Base-by-base conservation (phyloP, 768 basidiomycete genomes). In the Mycena vitilis region DNA sequence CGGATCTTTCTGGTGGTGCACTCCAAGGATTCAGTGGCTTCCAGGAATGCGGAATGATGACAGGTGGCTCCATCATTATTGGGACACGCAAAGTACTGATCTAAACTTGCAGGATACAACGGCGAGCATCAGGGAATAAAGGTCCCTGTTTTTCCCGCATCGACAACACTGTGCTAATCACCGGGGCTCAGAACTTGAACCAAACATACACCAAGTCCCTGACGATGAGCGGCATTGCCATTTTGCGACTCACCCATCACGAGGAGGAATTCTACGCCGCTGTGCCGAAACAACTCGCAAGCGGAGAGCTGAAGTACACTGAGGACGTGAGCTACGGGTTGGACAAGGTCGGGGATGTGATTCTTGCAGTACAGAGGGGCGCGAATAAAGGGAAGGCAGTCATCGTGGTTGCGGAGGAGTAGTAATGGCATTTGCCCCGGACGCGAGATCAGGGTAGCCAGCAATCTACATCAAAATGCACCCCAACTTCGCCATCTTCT, bases 11-110 rank as follows among this genome's bases (percentile, higher is more conserved):
- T n/a, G 1, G 22, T 11, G n/a, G 11, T 23, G n/a, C 23, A 8
- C 22, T n/a, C 2, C 23, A 23, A 49, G 42, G n/a, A 42, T 23
- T 30, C 5, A 30, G 5, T 30, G 30, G 9, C n/a, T 16, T 16
- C 1, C 49, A 82, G 81, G 81, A 81, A 78, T 82, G 82, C 48
- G 82, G 82, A 16, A 83, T 83, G 81, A 81, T 82, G 6, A 73
- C 76, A 37, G 70, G 74, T 69, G 4, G 4, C 15, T 40, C 11
- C 40, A 15, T 8, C 2, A 40, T 8, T 40, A 40, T 40, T 11
- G 40, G 5, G 10, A 3, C 40, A 8, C 40, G 40, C 15, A 40
- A 23, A 18, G 12, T 22, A 42, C 25, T 23, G 12, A 5, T 42
- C 30, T 5, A 30, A 30, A 30, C 40, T 40, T 15, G 40, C 40